Evolutionary conservation across 192 early-diverging fungal species (phyloP).

Genomic region (Allomyces macrogynus): DNA sequence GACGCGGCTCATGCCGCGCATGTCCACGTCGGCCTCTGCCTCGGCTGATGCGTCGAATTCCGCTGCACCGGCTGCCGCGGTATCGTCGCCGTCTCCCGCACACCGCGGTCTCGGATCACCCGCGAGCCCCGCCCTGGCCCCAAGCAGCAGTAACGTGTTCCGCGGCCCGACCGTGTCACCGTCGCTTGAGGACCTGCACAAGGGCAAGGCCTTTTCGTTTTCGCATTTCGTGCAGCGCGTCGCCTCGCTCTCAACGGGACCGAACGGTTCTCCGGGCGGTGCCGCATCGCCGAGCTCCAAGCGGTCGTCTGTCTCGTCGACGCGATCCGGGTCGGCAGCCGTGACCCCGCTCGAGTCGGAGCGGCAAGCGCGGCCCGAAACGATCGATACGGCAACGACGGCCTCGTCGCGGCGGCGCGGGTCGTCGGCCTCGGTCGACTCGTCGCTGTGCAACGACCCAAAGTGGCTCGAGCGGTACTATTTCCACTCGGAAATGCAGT

Average conservation of each 20-base stretch:
- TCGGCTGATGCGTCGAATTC: too few species aligned
- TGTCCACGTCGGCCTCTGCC: too few species aligned
- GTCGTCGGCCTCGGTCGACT: neutral
- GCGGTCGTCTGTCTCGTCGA: neutral
- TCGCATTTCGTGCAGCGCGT: conserved; percentile 1
- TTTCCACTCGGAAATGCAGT: conserved; percentile 81
- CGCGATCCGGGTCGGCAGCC: too few species aligned
- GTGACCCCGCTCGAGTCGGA: too few species aligned
- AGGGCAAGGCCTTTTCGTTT: conserved; percentile 47
- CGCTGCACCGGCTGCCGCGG: conserved; percentile 6
- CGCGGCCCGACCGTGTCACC: conserved; percentile 31
- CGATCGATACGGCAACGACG: conserved; percentile 8
- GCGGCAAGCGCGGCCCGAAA: neutral
- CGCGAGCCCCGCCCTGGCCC: conserved; percentile 5
- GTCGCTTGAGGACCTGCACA: conserved; percentile 49
- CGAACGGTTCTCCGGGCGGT: neutral
- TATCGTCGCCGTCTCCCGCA: conserved; percentile 7
- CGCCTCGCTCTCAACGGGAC: neutral
- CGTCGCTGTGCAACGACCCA: neutral
- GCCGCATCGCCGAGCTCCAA: neutral
- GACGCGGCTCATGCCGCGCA: too few species aligned
- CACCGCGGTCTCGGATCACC: neutral
- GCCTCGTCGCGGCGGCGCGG: neutral
- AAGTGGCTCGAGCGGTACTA: conserved; percentile 39
- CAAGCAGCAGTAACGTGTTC: conserved; percentile 9